Evolutionary conservation across 331 rosid genomes (phyloP).

Genomic region (Acacia pycnantha): DNA sequence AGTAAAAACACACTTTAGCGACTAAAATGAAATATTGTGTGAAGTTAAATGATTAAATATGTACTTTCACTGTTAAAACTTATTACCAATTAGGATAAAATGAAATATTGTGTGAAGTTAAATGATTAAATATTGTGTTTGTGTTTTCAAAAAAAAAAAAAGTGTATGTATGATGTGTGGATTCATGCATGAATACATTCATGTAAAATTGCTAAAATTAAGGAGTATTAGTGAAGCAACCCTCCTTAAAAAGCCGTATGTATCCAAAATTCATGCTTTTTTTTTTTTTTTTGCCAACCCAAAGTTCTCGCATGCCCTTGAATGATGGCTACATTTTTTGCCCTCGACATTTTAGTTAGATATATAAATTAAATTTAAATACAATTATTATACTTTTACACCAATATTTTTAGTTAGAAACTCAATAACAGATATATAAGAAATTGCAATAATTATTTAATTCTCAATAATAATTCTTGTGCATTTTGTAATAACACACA

Average conservation of each 20-base stretch:
- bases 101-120: too few relatives aligned
- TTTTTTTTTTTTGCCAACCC: too few relatives aligned
- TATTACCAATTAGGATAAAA: too few relatives aligned
- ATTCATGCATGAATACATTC: not conserved
- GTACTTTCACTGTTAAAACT: not conserved
- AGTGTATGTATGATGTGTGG: too few relatives aligned
- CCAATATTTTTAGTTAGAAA: not conserved
- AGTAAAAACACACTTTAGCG: not conserved
- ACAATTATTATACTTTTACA: not conserved
- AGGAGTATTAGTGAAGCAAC: not conserved
- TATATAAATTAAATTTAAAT: too few relatives aligned
- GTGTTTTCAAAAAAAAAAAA: too few relatives aligned
- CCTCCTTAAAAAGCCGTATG: too few relatives aligned
- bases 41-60: too few relatives aligned
- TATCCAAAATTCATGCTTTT: too few relatives aligned
- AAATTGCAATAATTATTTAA: not conserved
- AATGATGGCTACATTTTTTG: too few relatives aligned
- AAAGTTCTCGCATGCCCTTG: not conserved
- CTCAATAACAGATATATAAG: not conserved
- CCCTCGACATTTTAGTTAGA: not conserved
- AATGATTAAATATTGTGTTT: too few relatives aligned
- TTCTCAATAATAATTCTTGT: not conserved
- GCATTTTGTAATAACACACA: not conserved
- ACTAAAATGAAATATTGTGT: too few relatives aligned
- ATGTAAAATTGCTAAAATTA: not conserved